Percentiles rank a stretch among this genome's conserved stretches.
phyloP scores from a whole-genome alignment of 2,329 filamentous ascomycete genomes.

The Hypoxylon sp. region DNA sequence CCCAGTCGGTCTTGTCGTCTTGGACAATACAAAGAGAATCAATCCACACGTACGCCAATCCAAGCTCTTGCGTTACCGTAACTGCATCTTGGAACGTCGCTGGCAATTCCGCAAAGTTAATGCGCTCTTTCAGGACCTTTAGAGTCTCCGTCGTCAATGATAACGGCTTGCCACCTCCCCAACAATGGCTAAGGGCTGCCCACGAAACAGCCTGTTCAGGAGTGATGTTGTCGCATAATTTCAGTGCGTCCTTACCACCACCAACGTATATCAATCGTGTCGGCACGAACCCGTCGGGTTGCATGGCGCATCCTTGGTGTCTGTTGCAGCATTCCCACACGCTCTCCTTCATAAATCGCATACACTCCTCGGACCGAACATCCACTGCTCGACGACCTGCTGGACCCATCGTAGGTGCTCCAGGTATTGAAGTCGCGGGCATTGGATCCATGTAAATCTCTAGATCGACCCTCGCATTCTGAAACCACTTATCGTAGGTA shows the following conservation, averaged over 20 bases:
- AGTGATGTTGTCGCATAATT: conserved; percentile 18
- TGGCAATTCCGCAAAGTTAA: conserved; percentile 26
- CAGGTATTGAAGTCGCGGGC: conserved; percentile 24
- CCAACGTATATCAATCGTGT: conserved; percentile 31
- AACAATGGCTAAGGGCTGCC: conserved; percentile 37
- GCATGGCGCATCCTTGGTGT: conserved; percentile 22
- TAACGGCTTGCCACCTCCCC: conserved; percentile 34
- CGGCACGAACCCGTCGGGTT: conserved; percentile 22
- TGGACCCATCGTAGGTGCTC: conserved; percentile 28
- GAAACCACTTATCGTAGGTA: conserved; percentile 37
- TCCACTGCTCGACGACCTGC: conserved; percentile 24
- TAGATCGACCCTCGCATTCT: conserved; percentile 33
- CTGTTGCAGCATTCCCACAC: conserved; percentile 27
- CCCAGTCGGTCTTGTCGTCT: conserved; percentile 36
- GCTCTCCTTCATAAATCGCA: conserved; percentile 37
- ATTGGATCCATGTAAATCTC: conserved; percentile 37
- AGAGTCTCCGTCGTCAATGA: conserved; percentile 26
- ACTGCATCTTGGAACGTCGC: conserved; percentile 34
- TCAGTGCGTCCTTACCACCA: conserved; percentile 23
- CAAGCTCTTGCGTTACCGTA: conserved; percentile 33
- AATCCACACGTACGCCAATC: conserved; percentile 34
- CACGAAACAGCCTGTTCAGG: conserved; percentile 20
- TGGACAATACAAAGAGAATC: conserved; percentile 37
- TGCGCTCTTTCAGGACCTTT: conserved; percentile 18
- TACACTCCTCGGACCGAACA: conserved; percentile 30